Evolutionary conservation across 73 alveolate genomes (phyloP), one percentile per base, ranked within the genome.

Genomic region (Strombidium stylifer): DNA sequence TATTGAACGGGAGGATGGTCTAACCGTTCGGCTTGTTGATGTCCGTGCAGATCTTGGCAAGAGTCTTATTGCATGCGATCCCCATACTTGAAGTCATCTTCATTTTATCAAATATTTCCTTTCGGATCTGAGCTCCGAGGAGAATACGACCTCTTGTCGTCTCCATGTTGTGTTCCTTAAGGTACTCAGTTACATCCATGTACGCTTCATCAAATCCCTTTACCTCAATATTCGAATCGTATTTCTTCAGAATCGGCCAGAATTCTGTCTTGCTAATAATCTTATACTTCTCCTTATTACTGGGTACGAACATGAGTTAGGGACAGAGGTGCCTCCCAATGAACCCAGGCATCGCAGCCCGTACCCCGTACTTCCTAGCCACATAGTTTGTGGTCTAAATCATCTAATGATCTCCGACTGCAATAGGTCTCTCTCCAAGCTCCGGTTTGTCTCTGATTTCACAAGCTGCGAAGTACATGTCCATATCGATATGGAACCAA

Each of bases 271-370:
- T 44, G n/a, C 73, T 73, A 19, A 72, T 73, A 24, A 36, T 55
- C 54, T 69, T 73, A 61, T 95, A 95, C 73, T 86, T 87, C 6
- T 76, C 73, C 54, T 55, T 55, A 65, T 91, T 81, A 11, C 66
- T 67, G 41, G 80, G 83, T 1, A 97, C 81, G 32, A 96, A 86
- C 40, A 71, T 86, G 23, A 96, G 87, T 25, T 97, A 87, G n/a
- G 96, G 96, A 66, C 99, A 96, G 32, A 95, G 79, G 57, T 85
- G 86, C 67, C 82, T 75, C 18, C 95, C 99, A 20, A 96, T 91
- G 82, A 96, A 96, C 8, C 98, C 97, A 21, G 99, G 99, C 99
- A 93, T 93, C n/a, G 98, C 99, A 45, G 98, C 79, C 40, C 99
- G 69, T 19, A 96, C 98, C 0, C 99, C 99, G 59, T 61, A 96